These are phyloP conservation scores for Daedaleopsis sinensis DNA, from an alignment of 768 basidiomycete species.

Conservation along the genomic window DNA sequence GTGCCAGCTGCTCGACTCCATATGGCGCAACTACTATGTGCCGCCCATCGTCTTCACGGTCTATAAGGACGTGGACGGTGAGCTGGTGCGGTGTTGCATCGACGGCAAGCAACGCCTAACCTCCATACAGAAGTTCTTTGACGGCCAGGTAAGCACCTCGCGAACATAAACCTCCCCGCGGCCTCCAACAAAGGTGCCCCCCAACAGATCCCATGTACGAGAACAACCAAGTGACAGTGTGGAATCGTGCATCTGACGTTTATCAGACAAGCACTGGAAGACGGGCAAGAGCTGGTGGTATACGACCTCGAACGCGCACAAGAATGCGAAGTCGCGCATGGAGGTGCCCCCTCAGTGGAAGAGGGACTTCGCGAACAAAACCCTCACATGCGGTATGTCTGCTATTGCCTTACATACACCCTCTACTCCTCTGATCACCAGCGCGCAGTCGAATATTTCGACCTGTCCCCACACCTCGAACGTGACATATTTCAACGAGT, in stretches of 20 bases:
- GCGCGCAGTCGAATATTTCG: constrained; percentile 65
- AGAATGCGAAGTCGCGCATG: constrained; percentile 36
- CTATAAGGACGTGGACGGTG: constrained; percentile 42
- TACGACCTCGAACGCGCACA: constrained; percentile 51
- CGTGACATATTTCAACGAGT: constrained; percentile 85
- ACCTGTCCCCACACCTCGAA: constrained; percentile 57
- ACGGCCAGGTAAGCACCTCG: constrained; percentile 43
- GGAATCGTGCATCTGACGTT: constrained; percentile 25
- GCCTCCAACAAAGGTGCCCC: constrained; percentile 9
- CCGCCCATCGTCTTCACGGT: constrained; percentile 54
- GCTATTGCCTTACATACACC: neutral
- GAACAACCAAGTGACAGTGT: neutral
- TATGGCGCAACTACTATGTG: constrained; percentile 56
- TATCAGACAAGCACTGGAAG: constrained; percentile 53
- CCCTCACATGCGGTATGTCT: constrained; percentile 67
- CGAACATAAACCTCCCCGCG: neutral
- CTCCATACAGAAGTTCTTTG: constrained; percentile 47
- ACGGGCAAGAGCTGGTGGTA: constrained; percentile 70
- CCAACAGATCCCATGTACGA: constrained; percentile 57
- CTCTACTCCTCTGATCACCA: neutral
- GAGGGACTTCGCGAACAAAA: constrained; percentile 52
- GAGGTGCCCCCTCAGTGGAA: constrained; percentile 57
- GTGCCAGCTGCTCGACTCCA: constrained; percentile 52
- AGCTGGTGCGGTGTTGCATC: constrained; percentile 46
- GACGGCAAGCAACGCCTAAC: constrained; percentile 60